Evolutionary conservation across 768 basidiomycete species (phyloP), one percentile per base, ranked within the genome.

Genomic region (Cubamyces lactineus): DNA sequence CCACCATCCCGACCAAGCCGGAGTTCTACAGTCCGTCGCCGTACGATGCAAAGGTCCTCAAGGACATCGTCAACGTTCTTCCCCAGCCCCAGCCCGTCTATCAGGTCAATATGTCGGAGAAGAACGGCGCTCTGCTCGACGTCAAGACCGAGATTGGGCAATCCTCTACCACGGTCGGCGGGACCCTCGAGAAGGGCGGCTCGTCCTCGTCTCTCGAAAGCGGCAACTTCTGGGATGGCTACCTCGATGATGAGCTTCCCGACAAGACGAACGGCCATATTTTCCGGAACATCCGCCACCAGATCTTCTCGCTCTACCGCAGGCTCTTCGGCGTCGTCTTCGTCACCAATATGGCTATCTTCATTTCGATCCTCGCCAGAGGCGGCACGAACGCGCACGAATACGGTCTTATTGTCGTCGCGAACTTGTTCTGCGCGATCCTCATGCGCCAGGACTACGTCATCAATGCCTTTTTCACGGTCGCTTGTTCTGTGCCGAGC

Each of bases 241-340:
- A 84, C 69, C 70, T 78, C 49, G 76, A 84, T 41, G 83, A 83
- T 53, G 70, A 68, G 13, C 65, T 86, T 1, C 84, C 85, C 1
- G 74, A 78, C 24, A 86, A 87, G 70, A 76, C 66, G 9, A 77
- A 85, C 56, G 74, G 79, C n/a, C 79, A 77, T 68, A 49, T 66
- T 34, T n/a, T 80, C 52, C 82, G 83, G 49, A 84, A 85, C 67
- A 66, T 86, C 30, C 82, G 85, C 46, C 79, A 84, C 69, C 80
- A 80, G 59, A 71, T 86, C 58, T 82, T 84, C 72, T 78, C 79
- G 9, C 74, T 86, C 13, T 86, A 86, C 68, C 76, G 85, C 57
- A 77, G 81, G 61, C 77, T 84, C 0, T 86, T 86, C 73, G 77
- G 79, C 12, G 70, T 85, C 41, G 78, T 84, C 46, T 84, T 85